phyloP scores from a whole-genome alignment of 495 filamentous ascomycete genomes.

The Penicillium bovifimosum region DNA sequence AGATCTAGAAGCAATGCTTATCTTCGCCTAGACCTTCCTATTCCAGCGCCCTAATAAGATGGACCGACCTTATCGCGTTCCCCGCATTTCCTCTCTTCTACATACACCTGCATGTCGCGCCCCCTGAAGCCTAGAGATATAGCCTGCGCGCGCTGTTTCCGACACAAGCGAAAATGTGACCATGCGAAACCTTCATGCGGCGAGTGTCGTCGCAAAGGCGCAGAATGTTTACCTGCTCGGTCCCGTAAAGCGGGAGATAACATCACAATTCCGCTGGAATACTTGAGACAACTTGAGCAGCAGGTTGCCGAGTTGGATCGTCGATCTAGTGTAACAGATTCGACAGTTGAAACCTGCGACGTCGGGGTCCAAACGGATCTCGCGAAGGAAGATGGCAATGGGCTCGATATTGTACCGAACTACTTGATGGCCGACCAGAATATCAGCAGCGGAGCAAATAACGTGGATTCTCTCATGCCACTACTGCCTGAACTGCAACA shows the following conservation, averaged over 20 bases:
- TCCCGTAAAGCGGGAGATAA: conserved; percentile 26
- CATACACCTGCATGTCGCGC: conserved; percentile 19
- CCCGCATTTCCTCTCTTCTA: conserved; percentile 13
- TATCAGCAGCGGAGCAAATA: background rate
- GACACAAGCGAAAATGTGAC: conserved; percentile 33
- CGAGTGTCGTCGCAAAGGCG: conserved; percentile 30
- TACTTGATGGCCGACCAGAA: background rate
- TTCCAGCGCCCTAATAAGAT: background rate
- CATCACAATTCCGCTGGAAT: conserved; percentile 30
- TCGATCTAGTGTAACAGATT: background rate
- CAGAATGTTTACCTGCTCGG: conserved; percentile 28
- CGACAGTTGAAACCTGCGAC: conserved; percentile 15
- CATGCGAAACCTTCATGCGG: conserved; percentile 31
- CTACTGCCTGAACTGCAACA: conserved; percentile 2
- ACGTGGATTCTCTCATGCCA: conserved; percentile 6
- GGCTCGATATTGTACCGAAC: background rate
- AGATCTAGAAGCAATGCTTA: background rate
- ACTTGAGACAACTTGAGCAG: conserved; percentile 26
- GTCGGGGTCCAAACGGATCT: conserved; percentile 27
- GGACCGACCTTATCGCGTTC: conserved; percentile 13
- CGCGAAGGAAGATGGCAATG: background rate
- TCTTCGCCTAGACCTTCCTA: conserved; percentile 21
- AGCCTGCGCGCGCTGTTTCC: conserved; percentile 33
- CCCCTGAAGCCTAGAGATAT: conserved; percentile 26
- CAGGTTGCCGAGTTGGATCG: conserved; percentile 23